Evolutionary conservation across 2,329 filamentous ascomycete genomes (phyloP).

Genomic region (Aureobasidium namibiae): DNA sequence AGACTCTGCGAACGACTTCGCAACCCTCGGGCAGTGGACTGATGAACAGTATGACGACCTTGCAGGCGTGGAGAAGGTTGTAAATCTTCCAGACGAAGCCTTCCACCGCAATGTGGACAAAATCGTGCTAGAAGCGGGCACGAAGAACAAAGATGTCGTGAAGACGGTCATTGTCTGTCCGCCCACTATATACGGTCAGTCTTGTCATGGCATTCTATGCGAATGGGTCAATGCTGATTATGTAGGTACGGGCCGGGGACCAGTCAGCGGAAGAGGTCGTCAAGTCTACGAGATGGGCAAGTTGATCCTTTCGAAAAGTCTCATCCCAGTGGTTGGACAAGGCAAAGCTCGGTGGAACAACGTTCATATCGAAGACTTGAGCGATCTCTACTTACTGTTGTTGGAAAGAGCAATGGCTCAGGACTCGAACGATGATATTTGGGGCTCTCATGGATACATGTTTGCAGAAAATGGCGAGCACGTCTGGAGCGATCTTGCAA

Average conservation of each 20-base stretch:
- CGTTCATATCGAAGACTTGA: conserved; percentile 54
- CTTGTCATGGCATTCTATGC: background rate
- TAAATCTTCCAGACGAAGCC: conserved; percentile 47
- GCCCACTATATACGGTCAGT: conserved; percentile 51
- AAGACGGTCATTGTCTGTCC: conserved; percentile 60
- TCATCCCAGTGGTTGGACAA: conserved; percentile 48
- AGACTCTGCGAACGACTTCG: conserved; percentile 33
- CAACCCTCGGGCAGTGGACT: conserved; percentile 38
- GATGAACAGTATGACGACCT: conserved; percentile 53
- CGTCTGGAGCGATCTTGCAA: conserved; percentile 34
- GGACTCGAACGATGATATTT: conserved; percentile 35
- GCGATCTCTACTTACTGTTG: conserved; percentile 45
- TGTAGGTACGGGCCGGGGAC: conserved; percentile 36
- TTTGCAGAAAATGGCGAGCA: conserved; percentile 56
- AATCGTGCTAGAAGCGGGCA: conserved; percentile 47
- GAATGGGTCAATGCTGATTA: background rate
- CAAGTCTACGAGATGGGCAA: conserved; percentile 50
- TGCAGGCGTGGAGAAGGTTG: conserved; percentile 43
- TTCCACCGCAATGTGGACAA: conserved; percentile 63
- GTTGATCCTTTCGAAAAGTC: conserved; percentile 42
- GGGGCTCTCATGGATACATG: conserved; percentile 58
- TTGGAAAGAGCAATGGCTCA: conserved; percentile 42
- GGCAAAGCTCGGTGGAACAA: conserved; percentile 50
- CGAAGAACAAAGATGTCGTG: conserved; percentile 33
- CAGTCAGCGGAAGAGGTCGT: conserved; percentile 44